Percentiles rank a stretch among this genome's conserved stretches.
phyloP scores from a whole-genome alignment of 2,329 filamentous ascomycete species.

The Exophiala mesophila region DNA sequence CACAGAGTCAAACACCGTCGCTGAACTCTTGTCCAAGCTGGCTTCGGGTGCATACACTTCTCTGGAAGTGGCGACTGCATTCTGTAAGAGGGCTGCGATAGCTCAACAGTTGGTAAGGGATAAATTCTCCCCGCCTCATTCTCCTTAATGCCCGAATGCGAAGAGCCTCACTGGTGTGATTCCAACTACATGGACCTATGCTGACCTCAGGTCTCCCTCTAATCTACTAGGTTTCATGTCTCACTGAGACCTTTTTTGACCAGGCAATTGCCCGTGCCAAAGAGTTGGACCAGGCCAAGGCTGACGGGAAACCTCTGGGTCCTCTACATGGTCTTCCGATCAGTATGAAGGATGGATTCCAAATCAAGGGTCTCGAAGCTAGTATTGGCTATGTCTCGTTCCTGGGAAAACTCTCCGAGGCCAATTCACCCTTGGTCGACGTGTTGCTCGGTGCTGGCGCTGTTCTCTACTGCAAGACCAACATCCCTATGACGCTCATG shows the following conservation, averaged over 20 bases:
- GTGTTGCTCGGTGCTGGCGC: conserved; percentile 44
- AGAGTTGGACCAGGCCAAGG: conserved; percentile 26
- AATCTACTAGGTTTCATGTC: conserved; percentile 22
- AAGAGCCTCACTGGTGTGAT: no score
- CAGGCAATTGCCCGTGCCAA: conserved; percentile 27
- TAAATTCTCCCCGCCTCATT: no score
- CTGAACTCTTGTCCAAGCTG: conserved; percentile 30
- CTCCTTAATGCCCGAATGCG: no score
- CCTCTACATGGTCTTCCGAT: conserved; percentile 32
- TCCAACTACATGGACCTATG: no score
- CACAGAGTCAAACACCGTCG: conserved; percentile 46
- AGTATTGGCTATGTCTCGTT: conserved; percentile 35
- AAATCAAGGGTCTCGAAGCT: conserved; percentile 26
- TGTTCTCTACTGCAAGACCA: conserved; percentile 46
- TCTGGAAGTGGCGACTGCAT: conserved; percentile 26
- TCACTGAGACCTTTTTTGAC: conserved; percentile 30
- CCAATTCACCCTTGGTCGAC: conserved; percentile 29
- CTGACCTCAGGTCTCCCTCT: not conserved
- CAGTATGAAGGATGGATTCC: conserved; percentile 32
- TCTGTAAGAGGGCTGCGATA: conserved; percentile 28
- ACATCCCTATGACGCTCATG: conserved; percentile 52
- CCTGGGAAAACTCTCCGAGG: conserved; percentile 28
- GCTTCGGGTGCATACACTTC: conserved; percentile 22
- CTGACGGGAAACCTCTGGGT: conserved; percentile 27
- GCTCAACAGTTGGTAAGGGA: conserved; percentile 25